Base-by-base conservation (phyloP, 106 monocot genomes). In the Allium cepa region DNA sequence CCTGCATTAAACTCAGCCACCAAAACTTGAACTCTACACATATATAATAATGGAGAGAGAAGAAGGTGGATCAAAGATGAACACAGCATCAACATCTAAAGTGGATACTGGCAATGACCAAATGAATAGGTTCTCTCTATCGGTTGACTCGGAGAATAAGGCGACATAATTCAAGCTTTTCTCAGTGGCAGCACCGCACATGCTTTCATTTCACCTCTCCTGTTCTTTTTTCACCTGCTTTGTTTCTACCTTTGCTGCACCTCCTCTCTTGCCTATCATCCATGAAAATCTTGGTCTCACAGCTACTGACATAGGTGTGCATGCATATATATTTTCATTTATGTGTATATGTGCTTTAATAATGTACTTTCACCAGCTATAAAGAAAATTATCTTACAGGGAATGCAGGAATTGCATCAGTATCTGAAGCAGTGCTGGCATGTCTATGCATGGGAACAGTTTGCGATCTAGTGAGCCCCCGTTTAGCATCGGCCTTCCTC, bases 191-290 rank as follows among this genome's bases (percentile, higher is more conserved):
- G 58, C 60, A 1, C 88, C 88, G 1, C 88, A 89, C 85, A 89
- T 85, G 88, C 73, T 73, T 10, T 22, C 83, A 22, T 50, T 90
- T 90, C 90, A 77, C 36, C 74, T 56, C 78, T 78, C 70, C 83
- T 82, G 65, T 81, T 85, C 71, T 82, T 82, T 55, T 76, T 82
- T 22, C 1, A 22, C 22, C 22, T 22, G 22, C 22, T 22, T 22
- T 22, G 22, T 22, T 22, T 22, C 22, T 22, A 22, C 22, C 74
- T 89, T 89, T 75, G 81, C 88, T 3, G 74, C 77, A 10, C 77
- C 88, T 8, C 88, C 88, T 7, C 82, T 89, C 64, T 76, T 89
- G 51, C 82, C 88, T 14, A 26, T 85, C 59, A 74, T 89, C 70
- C 82, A 81, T 46, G 75, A 77, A 60, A 80, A 80, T 58, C 83